Base-by-base conservation (phyloP, 129 eudicot genomes). In the Logfia minima region DNA sequence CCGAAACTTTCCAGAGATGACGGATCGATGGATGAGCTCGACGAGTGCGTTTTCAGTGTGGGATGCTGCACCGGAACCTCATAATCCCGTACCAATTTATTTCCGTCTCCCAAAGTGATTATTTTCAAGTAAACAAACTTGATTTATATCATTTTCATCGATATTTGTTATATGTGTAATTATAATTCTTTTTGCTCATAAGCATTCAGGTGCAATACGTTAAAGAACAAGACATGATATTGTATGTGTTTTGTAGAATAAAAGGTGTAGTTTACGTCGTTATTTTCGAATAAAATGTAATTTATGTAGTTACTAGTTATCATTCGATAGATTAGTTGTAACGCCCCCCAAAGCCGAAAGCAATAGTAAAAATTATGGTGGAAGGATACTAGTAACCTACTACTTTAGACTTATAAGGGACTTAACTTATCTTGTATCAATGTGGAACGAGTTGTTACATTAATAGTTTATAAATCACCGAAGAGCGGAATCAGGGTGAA, bases 31-130 rank as follows among this genome's bases (percentile, higher is more conserved):
- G 92, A 80, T 87, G 72, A 87, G 80, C 64, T 80, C 85, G 2
- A 74, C 65, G 17, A 87, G 92, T 45, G 87, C 92, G 9, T 87
- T 87, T 61, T 63, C 85, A 3, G 92, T 87, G 1, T 85, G 89
- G 92, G 89, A 85, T 48, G 70, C 84, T 4, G 23, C 75, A 5
- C 85, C 85, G 1, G 26, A 77, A 14, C 53, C 88, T 14, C 22
- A 14, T 45, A 84, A 85, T 60, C 82, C 75, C 34, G 48, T 87
- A 26, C 92, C 92, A 4, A 72, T 87, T 60, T 87, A 87, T 71
- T 63, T 87, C 22, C 90, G 90, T 4, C n/a, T 78, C 71, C 88
- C 23, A 2, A 13, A 45, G 48, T 39, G 13, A 9, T 39, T 39
- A 45, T 45, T 4, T 45, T 45, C 5, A 13, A 45, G 18, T 14